Base-by-base conservation (phyloP, 176 grass and related monocot species). In the Thinopyrum elongatum region DNA sequence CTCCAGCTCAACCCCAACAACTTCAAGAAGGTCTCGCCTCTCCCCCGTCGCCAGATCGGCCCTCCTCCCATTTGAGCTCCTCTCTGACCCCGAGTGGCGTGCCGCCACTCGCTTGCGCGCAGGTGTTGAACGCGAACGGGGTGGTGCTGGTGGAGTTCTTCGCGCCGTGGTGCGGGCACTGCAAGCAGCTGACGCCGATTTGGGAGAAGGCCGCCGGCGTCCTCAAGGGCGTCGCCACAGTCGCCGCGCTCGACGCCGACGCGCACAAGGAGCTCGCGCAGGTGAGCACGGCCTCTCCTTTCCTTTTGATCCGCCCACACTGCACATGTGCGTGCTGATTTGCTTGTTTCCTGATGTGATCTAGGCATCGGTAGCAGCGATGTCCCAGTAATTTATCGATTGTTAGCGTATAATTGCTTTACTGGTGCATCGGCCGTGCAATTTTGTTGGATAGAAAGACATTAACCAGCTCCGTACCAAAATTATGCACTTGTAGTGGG, bases 91-190 rank as follows among this genome's bases (percentile, higher is more conserved):
- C 55, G 68, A 60, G 7, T 3, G 60, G 39, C 7, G 23, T 85
- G 81, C 2, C 12, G 2, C 11, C 27, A 47, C 79, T 91, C 22
- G 14, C 3, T 83, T 70, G 36, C 7, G 23, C 78, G 82, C 89
- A 99, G 97, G 94, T 99, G 46, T 77, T 99, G 88, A 88, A 93
- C 29, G 83, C 97, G 67, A 99, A 97, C 61, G 90, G 97, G 49
- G 76, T 99, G 76, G 97, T 99, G 47, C 84, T 99, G 90, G 97
- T 99, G 38, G 97, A 99, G 77, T 99, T 99, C 89, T 97, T 91
- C 73, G 97, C 97, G 64, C 97, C 97, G 44, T 99, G 94, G 97
- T 99, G 97, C 65, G 97, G 97, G 7, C 97, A 99, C 92, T 99
- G 97, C 74, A 86, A 99, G 88, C 94, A 95, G 69, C 97, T 99